Evolutionary conservation across 2,329 filamentous ascomycete genomes (phyloP).

Genomic region (Hortaea sp.): DNA sequence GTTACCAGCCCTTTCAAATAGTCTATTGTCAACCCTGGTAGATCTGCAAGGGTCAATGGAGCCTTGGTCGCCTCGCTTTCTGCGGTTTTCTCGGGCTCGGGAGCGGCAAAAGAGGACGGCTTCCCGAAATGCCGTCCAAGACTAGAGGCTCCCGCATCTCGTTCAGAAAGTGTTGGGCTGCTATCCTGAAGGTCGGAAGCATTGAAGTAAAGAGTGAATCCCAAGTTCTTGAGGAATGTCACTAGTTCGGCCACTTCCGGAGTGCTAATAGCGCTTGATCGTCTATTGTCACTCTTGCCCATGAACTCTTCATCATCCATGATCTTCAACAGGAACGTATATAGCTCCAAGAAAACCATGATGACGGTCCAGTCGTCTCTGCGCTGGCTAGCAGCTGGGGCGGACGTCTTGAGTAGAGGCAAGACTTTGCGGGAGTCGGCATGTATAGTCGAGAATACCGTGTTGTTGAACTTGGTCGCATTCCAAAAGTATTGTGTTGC

Average conservation of each 20-base stretch:
- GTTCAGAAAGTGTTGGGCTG: neutral
- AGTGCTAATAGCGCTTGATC: conserved; percentile 59
- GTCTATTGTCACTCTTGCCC: conserved; percentile 28
- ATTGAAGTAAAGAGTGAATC: conserved; percentile 82
- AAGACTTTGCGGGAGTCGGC: conserved; percentile 50
- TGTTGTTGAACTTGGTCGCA: conserved; percentile 44
- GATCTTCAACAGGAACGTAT: conserved; percentile 81
- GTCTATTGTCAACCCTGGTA: conserved; percentile 64
- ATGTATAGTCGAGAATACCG: conserved; percentile 47
- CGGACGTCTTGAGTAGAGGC: conserved; percentile 38
- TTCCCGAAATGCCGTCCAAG: conserved; percentile 11
- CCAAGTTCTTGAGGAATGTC: conserved; percentile 78
- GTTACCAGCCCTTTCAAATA: conserved; percentile 75
- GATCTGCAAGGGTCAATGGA: conserved; percentile 43
- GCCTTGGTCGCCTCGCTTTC: conserved; percentile 17
- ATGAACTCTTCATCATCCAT: conserved; percentile 93
- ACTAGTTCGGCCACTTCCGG: conserved; percentile 64
- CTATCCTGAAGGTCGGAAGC: conserved; percentile 45
- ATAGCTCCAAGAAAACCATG: conserved; percentile 84
- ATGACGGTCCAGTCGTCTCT: conserved; percentile 78
- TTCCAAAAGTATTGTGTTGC: conserved; percentile 82
- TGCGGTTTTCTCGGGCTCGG: neutral
- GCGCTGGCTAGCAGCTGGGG: conserved; percentile 8
- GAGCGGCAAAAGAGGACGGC: neutral
- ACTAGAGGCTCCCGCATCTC: conserved; percentile 8